Evolutionary conservation across 1,139 yeast genomes (phyloP).

Genomic region (Scheffersomyces parashehatae): DNA sequence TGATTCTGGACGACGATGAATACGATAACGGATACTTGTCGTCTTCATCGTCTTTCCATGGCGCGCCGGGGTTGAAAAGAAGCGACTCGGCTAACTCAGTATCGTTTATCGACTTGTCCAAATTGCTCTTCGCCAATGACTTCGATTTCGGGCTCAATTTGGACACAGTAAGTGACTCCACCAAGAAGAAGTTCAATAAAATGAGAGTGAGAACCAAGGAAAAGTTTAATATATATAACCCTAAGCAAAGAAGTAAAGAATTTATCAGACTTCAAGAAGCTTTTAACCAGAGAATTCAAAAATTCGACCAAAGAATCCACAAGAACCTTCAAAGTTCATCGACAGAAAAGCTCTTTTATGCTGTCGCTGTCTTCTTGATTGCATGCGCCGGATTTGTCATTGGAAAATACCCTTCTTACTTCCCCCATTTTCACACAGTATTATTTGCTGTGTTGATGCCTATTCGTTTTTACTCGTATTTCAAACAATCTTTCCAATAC

Average conservation of each 20-base stretch:
- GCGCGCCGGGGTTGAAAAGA: constrained; percentile 12
- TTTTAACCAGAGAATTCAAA: constrained; percentile 43
- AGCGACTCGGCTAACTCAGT: constrained; percentile 37
- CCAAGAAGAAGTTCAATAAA: constrained; percentile 35
- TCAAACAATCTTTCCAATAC: constrained; percentile 77
- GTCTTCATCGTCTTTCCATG: constrained; percentile 4
- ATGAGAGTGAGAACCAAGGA: constrained; percentile 41
- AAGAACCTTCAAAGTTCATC: constrained; percentile 52
- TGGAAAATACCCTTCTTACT: constrained; percentile 74
- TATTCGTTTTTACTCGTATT: constrained; percentile 78
- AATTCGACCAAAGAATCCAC: constrained; percentile 59
- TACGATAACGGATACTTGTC: constrained; percentile 6
- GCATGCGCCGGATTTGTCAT: constrained; percentile 74
- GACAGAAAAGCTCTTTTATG: constrained; percentile 82
- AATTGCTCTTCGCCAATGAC: constrained; percentile 39
- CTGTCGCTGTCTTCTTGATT: constrained; percentile 67
- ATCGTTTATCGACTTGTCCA: constrained; percentile 39
- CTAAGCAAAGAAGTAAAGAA: constrained; percentile 21
- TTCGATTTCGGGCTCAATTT: constrained; percentile 47
- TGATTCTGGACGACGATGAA: constrained; percentile 6
- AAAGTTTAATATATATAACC: constrained; percentile 25
- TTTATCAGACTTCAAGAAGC: constrained; percentile 33
- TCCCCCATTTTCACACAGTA: constrained; percentile 74
- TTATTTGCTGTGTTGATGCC: constrained; percentile 73
- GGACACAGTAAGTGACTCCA: constrained; percentile 37